These are phyloP conservation scores for Trichosporon sp. DNA, from an alignment of 1,284 basidiomycete genomes.

Conservation along the genomic window DNA sequence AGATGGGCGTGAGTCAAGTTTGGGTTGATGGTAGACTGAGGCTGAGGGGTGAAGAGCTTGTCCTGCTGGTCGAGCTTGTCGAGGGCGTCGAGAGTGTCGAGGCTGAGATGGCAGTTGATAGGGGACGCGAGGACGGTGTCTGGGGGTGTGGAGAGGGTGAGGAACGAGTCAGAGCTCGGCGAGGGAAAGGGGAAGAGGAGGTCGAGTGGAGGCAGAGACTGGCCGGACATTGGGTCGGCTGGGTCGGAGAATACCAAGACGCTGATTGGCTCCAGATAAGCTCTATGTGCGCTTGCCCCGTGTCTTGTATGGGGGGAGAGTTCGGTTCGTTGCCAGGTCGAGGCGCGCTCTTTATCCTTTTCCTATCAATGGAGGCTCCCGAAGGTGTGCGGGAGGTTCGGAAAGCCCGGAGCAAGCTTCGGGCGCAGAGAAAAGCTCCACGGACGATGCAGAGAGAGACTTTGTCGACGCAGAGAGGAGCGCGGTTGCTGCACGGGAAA, in stretches of 20 bases:
- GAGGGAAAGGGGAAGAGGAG: slow-evolving; percentile 11
- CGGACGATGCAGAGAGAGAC: neutral
- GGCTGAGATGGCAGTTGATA: slow-evolving; percentile 9
- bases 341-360: neutral
- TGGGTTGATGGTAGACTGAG: neutral
- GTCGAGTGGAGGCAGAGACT: neutral
- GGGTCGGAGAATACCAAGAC: neutral
- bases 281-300: neutral
- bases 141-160: slow-evolving; percentile 7
- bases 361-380: neutral
- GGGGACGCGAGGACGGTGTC: slow-evolving; percentile 9
- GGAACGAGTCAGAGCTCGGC: neutral
- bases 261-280: slow-evolving; percentile 13
- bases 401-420: neutral
- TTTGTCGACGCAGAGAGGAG: neutral
- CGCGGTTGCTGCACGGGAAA: neutral
- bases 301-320: neutral
- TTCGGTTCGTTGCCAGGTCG: neutral
- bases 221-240: neutral
- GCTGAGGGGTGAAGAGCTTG: slow-evolving; percentile 3
- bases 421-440: neutral
- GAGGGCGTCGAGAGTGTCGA: slow-evolving; percentile 8
- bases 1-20: neutral
- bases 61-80: slow-evolving; percentile 9
- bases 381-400: neutral